These are phyloP conservation scores for Angophora floribunda DNA, from an alignment of 345 rosid genomes.

Conservation along the genomic window DNA sequence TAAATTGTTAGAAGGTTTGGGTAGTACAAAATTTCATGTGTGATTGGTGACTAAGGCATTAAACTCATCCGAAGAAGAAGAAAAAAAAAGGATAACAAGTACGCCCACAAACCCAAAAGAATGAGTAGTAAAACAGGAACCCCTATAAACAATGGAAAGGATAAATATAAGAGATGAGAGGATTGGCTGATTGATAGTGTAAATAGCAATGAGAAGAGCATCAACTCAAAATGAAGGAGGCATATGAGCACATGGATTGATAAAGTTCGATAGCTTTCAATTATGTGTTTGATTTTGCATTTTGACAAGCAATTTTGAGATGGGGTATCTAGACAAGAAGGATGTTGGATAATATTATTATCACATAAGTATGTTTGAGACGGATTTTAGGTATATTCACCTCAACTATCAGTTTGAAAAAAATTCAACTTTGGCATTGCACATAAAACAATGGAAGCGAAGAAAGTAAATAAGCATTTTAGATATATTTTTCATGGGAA, in stretches of 20 bases:
- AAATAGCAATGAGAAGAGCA: neutral
- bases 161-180: neutral
- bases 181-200: neutral
- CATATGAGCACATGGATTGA: neutral
- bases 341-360: no score
- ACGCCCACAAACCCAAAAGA: neutral
- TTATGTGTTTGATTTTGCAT: neutral
- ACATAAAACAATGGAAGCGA: neutral
- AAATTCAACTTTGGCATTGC: neutral
- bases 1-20: neutral
- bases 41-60: neutral
- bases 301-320: neutral
- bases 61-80: no score
- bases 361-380: neutral
- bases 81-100: neutral
- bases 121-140: neutral
- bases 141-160: neutral
- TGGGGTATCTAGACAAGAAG: neutral
- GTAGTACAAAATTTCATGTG: neutral
- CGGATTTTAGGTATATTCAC: neutral
- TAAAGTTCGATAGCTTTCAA: neutral
- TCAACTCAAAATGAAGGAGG: neutral
- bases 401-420: neutral
- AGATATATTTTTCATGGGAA: neutral
- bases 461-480: neutral